Evolutionary conservation across 805 yeast species (phyloP), one percentile per base, ranked within the genome.

Genomic region (Ogataea ganodermae): DNA sequence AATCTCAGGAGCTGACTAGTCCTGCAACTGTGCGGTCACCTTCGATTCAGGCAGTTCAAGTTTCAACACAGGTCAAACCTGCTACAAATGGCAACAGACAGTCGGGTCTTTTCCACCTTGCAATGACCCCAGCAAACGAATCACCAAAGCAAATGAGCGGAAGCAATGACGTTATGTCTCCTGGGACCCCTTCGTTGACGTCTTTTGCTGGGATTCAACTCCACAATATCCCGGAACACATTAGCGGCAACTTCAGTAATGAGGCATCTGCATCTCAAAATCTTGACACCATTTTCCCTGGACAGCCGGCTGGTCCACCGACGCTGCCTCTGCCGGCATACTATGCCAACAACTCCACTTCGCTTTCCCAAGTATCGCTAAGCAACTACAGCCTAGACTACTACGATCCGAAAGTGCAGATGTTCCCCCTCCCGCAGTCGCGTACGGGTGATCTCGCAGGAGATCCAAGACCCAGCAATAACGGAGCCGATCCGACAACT

Each of bases 361-460:
- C 62, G 16, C 38, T 58, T 6, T 58, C 62, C 14, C 60, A 56
- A 23, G 23, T 57, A 10, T 53, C 51, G 3, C 42, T 58, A 36
- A 44, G 46, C 17, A 55, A 53, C 39, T 60, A 55, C 35, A 60
- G 48, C 39, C 41, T 60, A 26, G 64, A 60, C 21, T 56, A 58
- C 35, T 57, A 58, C 27, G 53, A 58, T 37, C 51, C 60, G 3
- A 49, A 47, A 6, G 51, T 51, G 43, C 62, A 55, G 32, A 30
- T 57, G 27, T 58, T 53, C 41, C 60, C 62, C 5, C 48, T 49
- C 14, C 54, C 55, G 4, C 54, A 49, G 12, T 45, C 50, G 4
- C 46, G 43, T 9, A 38, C 46, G 12, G 18, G 10, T 21, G 51
- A 41, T 16, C 27, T 17, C 24, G 39, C 39, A 9, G 27, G 22